Evolutionary conservation across 1,284 basidiomycete species (phyloP).

Genomic region (Tylopilus orsonianus): DNA sequence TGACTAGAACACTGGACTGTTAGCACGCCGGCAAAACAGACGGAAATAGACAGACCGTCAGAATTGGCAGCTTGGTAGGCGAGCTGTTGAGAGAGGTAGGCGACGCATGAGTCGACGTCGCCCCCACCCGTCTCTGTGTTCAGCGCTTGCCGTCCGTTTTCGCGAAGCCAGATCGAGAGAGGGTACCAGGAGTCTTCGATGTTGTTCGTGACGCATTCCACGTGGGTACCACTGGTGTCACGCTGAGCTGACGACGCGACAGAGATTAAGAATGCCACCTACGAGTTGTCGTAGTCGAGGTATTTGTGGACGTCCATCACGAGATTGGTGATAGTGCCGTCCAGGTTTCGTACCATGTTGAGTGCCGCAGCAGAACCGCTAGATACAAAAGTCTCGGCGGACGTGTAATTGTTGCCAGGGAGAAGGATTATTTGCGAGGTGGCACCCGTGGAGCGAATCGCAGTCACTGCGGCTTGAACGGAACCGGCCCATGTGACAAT

Average conservation of each 20-base stretch:
- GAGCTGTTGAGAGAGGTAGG: constrained; percentile 48
- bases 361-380: constrained; percentile 56
- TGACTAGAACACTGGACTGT: constrained; percentile 23
- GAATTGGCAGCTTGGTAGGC: constrained; percentile 52
- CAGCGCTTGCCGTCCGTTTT: constrained; percentile 57
- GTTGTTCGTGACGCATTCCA: constrained; percentile 51
- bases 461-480: constrained; percentile 54
- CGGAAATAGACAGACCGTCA: constrained; percentile 37
- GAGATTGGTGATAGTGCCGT: constrained; percentile 47
- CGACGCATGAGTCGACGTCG: constrained; percentile 47
- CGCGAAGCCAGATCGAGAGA: constrained; percentile 49
- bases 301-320: constrained; percentile 68
- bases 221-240: constrained; percentile 21
- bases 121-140: constrained; percentile 66
- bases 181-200: constrained; percentile 49
- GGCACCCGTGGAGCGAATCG: constrained; percentile 47
- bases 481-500: constrained; percentile 37
- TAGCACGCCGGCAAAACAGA: background rate
- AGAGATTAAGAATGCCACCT: constrained; percentile 14
- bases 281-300: constrained; percentile 58
- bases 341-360: constrained; percentile 52
- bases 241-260: constrained; percentile 6
- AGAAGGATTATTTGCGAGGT: constrained; percentile 54
- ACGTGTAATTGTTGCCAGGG: constrained; percentile 54
- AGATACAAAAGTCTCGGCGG: constrained; percentile 50